phyloP scores from a whole-genome alignment of 139 green algal genomes.

The Diplosphaera chodatii region DNA sequence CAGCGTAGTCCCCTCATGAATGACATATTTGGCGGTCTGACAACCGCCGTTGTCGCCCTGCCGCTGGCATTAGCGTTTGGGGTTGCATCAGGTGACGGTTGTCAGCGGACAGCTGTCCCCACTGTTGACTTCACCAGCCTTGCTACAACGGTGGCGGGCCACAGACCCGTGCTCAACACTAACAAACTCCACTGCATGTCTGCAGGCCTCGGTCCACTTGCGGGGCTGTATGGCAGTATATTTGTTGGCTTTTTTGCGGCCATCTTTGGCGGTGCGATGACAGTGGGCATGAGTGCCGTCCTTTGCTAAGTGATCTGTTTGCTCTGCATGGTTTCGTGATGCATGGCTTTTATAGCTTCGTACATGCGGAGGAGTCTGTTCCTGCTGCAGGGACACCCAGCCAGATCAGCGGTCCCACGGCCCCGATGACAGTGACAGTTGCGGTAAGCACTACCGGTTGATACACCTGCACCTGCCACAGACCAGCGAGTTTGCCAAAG shows the following conservation, averaged over 20 bases:
- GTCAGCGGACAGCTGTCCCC: neutral
- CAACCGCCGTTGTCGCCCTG: constrained; percentile 20
- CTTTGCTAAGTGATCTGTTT: too few species aligned
- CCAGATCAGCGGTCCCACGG: constrained; percentile 22
- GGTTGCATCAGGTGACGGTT: constrained; percentile 12
- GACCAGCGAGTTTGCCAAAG: too few species aligned
- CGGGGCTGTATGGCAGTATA: constrained; percentile 22
- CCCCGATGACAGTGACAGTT: constrained; percentile 23
- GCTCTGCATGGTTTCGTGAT: too few species aligned
- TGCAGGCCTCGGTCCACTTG: constrained; percentile 18
- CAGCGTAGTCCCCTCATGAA: neutral
- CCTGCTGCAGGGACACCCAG: constrained; percentile 3
- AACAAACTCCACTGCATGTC: neutral
- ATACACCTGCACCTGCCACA: too few species aligned
- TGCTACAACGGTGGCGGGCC: too few species aligned
- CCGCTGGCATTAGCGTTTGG: constrained; percentile 26
- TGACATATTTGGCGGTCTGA: constrained; percentile 21
- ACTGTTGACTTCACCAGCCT: neutral
- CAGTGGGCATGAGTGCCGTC: too few species aligned
- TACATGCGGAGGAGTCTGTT: too few species aligned
- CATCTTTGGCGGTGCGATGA: constrained; percentile 8
- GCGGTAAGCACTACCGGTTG: neutral
- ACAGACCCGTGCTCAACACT: too few species aligned
- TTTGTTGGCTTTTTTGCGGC: constrained; percentile 29
- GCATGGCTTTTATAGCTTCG: too few species aligned